Percentiles rank a stretch among this genome's conserved stretches.
phyloP scores from a whole-genome alignment of 768 basidiomycete genomes.

The Coprinellus aureogranulatus region DNA sequence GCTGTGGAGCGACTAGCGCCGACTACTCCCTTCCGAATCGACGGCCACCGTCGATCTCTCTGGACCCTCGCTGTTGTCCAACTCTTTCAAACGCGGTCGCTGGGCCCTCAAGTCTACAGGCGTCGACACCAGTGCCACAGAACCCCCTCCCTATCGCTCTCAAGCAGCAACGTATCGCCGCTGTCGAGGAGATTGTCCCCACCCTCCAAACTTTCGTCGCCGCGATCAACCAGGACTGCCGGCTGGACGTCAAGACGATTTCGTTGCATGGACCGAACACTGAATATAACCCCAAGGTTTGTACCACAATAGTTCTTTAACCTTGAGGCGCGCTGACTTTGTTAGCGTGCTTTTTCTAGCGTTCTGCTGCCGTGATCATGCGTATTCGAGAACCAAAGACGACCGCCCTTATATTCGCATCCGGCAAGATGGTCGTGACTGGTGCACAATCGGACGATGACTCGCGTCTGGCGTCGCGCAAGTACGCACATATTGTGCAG shows the following conservation, averaged over 20 bases:
- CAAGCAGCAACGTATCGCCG: slow-evolving; percentile 93
- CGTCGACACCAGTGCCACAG: slow-evolving; percentile 52
- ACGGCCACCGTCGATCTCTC: slow-evolving; percentile 41
- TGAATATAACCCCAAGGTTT: slow-evolving; percentile 99
- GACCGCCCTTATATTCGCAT: slow-evolving; percentile 98
- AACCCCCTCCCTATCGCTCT: slow-evolving; percentile 75
- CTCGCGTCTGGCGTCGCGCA: slow-evolving; percentile 92
- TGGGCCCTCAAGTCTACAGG: slow-evolving; percentile 56
- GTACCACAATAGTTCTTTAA: slow-evolving; percentile 48
- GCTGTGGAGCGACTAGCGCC: no score
- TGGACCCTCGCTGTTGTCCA: slow-evolving; percentile 57
- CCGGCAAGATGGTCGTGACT: slow-evolving; percentile 99
- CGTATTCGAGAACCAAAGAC: slow-evolving; percentile 99
- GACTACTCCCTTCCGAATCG: no score
- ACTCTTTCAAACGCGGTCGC: slow-evolving; percentile 54
- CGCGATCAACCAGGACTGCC: slow-evolving; percentile 95
- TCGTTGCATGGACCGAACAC: slow-evolving; percentile 97
- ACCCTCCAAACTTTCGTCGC: slow-evolving; percentile 99
- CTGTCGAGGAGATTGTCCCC: slow-evolving; percentile 97
- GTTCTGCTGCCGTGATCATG: slow-evolving; percentile 99
- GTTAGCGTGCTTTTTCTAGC: slow-evolving; percentile 63
- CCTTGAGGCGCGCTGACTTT: slow-evolving; percentile 56
- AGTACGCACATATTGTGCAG: slow-evolving; percentile 98
- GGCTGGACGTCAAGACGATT: slow-evolving; percentile 96
- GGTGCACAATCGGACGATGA: slow-evolving; percentile 99